Base-by-base conservation (phyloP, 805 yeast genomes). In the Kazachstania viticola region DNA sequence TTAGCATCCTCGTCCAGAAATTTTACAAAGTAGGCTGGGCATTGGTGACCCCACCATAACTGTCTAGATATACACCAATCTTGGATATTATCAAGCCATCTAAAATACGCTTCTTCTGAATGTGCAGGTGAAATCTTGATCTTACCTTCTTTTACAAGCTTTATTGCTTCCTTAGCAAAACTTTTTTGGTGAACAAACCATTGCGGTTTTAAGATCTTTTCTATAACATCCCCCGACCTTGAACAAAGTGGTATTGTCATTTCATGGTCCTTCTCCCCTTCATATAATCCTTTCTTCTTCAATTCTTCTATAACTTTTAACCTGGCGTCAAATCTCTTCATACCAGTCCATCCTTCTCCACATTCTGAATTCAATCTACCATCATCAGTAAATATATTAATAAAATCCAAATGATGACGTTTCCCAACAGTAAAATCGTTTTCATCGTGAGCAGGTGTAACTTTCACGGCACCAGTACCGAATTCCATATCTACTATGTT, bases 391-490 rank as follows among this genome's bases (percentile, higher is more conserved):
- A 81, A 66, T 42, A 91, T 84, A 61, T 83, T 85, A 61, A 88
- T 69, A 49, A 83, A 72, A 55, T 83, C 94, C 48, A 88, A 68
- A 50, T 72, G 65, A 60, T 84, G 80, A 63, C 96, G 82, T 65
- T 81, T 85, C 64, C 97, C 97, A 32, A 94, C 81, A 48, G 65
- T 69, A 69, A 82, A 85, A 81, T 88, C 98, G 68, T 88, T 91
- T 48, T 75, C 77, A 61, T 88, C 97, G 60, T 88, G 97, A 21
- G 94, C 96, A 33, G 98, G 98, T 5, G 98, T 91, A 56, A 88
- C 88, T 63, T 91, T 88, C 38, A 88, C 97, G 27, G 97, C 97
- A 75, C 98, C 98, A 39, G 97, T 88, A 67, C 98, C 98, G 47
- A 91, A 91, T 56, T 81, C 93, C 96, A 88, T 88, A 60, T 91